Evolutionary conservation across 805 yeast genomes (phyloP).

Genomic region (Ogataea sp.): DNA sequence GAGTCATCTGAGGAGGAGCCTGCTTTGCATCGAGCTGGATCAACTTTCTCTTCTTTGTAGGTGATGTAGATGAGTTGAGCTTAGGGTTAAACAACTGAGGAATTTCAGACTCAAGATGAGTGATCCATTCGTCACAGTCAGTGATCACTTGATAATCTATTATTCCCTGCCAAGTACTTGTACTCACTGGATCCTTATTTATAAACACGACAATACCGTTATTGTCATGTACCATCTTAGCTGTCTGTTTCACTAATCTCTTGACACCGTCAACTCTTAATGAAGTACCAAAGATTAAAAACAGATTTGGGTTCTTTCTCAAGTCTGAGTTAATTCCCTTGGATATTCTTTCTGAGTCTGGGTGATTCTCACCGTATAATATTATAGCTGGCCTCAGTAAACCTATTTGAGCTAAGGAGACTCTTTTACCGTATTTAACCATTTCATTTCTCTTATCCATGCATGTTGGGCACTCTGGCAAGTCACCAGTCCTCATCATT

Average conservation of each 20-base stretch:
- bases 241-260: slow-evolving; percentile 59
- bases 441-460: slow-evolving; percentile 47
- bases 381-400: slow-evolving; percentile 82
- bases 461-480: slow-evolving; percentile 77
- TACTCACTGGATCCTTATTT: slow-evolving; percentile 58
- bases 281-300: slow-evolving; percentile 90
- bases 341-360: slow-evolving; percentile 73
- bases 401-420: slow-evolving; percentile 66
- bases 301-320: slow-evolving; percentile 59
- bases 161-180: slow-evolving; percentile 56
- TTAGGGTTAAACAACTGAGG: slow-evolving; percentile 47
- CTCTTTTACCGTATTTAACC: slow-evolving; percentile 61
- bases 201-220: slow-evolving; percentile 75
- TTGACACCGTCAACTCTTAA: slow-evolving; percentile 86
- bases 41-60: slow-evolving; percentile 1
- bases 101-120: slow-evolving; percentile 38
- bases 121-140: slow-evolving; percentile 82
- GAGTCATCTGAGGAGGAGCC: neutral
- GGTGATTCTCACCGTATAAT: slow-evolving; percentile 90
- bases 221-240: slow-evolving; percentile 63
- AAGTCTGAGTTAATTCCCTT: slow-evolving; percentile 62
- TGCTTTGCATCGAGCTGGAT: neutral
- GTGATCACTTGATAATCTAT: slow-evolving; percentile 74
- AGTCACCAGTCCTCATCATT: slow-evolving; percentile 47
- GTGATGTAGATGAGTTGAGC: slow-evolving; percentile 4